These are phyloP conservation scores for Phytophthora tentaculata DNA, from an alignment of 352 stramenopile genomes.

Conservation along the genomic window DNA sequence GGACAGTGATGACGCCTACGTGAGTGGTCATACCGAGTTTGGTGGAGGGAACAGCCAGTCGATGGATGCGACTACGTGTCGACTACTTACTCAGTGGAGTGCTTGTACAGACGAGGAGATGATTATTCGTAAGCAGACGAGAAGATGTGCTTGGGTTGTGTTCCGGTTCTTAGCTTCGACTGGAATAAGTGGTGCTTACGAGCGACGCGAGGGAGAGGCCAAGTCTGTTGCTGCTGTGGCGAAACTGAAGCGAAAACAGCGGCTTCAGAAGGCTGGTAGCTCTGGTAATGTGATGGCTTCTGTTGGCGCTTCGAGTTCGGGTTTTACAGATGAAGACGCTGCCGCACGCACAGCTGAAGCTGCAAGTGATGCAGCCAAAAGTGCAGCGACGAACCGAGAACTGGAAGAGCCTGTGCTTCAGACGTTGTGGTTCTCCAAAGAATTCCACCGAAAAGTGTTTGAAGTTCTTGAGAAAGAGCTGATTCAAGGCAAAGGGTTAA, in stretches of 20 bases:
- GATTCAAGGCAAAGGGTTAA: constrained; percentile 66
- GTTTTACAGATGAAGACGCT: constrained; percentile 61
- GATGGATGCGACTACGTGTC: constrained; percentile 21
- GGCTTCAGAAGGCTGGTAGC: constrained; percentile 49
- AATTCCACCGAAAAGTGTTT: constrained; percentile 89
- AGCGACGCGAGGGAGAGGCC: constrained; percentile 77
- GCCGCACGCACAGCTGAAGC: constrained; percentile 67
- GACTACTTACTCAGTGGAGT: constrained; percentile 50
- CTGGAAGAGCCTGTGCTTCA: constrained; percentile 79
- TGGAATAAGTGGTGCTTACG: constrained; percentile 71
- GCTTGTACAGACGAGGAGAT: constrained; percentile 73
- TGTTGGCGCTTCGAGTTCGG: constrained; percentile 26
- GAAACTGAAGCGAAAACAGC: constrained; percentile 77
- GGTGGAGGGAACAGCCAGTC: background rate
- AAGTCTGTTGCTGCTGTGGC: constrained; percentile 66
- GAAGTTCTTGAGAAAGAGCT: constrained; percentile 87
- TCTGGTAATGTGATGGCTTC: constrained; percentile 18
- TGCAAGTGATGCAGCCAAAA: constrained; percentile 82
- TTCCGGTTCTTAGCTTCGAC: constrained; percentile 82
- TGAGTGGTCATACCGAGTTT: constrained; percentile 14
- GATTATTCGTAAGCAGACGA: constrained; percentile 72
- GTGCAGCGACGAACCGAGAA: constrained; percentile 70
- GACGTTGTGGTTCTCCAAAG: constrained; percentile 88
- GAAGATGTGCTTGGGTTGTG: constrained; percentile 78
- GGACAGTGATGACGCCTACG: constrained; percentile 33